Conservation (phyloP, 768 basidiomycete genomes). For the Macrolepiota albuminosa region DNA sequence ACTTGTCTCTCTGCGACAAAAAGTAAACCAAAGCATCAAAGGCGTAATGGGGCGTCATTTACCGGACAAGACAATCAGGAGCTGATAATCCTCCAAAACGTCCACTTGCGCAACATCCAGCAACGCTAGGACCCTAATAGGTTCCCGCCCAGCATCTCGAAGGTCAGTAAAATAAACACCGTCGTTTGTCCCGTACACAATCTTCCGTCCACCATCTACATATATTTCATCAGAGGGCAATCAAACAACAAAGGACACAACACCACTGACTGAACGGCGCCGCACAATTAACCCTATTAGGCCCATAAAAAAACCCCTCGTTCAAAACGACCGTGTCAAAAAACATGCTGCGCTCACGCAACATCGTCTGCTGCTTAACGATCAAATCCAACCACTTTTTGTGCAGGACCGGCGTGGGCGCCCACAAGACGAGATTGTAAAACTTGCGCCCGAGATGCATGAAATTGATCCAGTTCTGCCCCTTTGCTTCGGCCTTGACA, state of each 20-base stretch:
- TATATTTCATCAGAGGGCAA: background rate
- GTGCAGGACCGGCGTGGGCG: constrained; percentile 75
- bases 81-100: constrained; percentile 91
- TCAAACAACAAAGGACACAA: background rate
- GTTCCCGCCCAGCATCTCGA: constrained; percentile 69
- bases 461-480: constrained; percentile 90
- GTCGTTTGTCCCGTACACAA: constrained; percentile 97
- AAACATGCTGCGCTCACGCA: constrained; percentile 79
- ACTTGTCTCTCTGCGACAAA: constrained; percentile 78
- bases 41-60: constrained; percentile 10
- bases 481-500: constrained; percentile 61
- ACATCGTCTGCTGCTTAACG: constrained; percentile 78
- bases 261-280: constrained; percentile 74
- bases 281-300: constrained; percentile 90
- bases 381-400: constrained; percentile 95
- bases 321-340: constrained; percentile 84
- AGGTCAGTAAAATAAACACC: constrained; percentile 95
- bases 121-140: constrained; percentile 84
- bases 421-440: constrained; percentile 91
- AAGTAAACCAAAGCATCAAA: background rate
- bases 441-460: constrained; percentile 90
- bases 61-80: constrained; percentile 99
- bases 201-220: constrained; percentile 72
- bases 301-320: constrained; percentile 82
- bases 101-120: constrained; percentile 93